Evolutionary conservation across 495 filamentous ascomycete species (phyloP).

Genomic region (Talaromyces liani): DNA sequence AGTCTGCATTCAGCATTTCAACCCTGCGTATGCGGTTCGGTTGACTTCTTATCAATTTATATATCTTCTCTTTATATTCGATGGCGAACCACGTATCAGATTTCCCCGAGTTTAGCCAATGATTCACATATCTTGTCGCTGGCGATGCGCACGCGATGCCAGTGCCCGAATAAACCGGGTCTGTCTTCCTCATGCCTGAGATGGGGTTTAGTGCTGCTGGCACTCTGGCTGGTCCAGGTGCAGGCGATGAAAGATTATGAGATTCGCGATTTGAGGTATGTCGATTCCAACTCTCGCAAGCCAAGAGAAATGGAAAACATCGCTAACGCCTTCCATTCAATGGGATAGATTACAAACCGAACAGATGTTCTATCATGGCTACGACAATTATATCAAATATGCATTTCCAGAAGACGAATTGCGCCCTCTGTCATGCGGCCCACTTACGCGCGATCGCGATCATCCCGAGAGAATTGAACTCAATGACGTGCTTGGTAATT

Average conservation of each 20-base stretch:
- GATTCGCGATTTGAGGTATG: constrained; percentile 34
- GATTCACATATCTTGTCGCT: constrained; percentile 12
- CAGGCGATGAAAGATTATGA: constrained; percentile 35
- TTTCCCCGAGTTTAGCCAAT: background rate
- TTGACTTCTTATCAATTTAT: background rate
- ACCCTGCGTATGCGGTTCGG: background rate
- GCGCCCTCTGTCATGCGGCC: constrained; percentile 75
- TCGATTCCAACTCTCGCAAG: background rate
- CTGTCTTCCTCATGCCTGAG: constrained; percentile 26
- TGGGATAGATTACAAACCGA: constrained; percentile 57
- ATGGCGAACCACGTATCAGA: background rate
- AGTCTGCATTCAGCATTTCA: background rate
- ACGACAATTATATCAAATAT: constrained; percentile 85
- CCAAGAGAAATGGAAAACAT: too few relatives aligned
- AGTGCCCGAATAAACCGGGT: constrained; percentile 31
- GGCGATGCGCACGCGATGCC: constrained; percentile 42
- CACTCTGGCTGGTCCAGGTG: constrained; percentile 31
- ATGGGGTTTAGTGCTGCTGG: constrained; percentile 30
- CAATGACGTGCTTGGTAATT: constrained; percentile 95
- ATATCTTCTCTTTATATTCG: background rate
- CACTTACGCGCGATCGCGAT: constrained; percentile 71
- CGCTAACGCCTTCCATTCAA: background rate
- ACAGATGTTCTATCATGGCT: constrained; percentile 95
- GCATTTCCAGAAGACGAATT: constrained; percentile 98
- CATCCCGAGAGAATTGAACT: constrained; percentile 79